phyloP scores from a whole-genome alignment of 805 yeast genomes.

The Saccharomycopsis fibuligera region DNA sequence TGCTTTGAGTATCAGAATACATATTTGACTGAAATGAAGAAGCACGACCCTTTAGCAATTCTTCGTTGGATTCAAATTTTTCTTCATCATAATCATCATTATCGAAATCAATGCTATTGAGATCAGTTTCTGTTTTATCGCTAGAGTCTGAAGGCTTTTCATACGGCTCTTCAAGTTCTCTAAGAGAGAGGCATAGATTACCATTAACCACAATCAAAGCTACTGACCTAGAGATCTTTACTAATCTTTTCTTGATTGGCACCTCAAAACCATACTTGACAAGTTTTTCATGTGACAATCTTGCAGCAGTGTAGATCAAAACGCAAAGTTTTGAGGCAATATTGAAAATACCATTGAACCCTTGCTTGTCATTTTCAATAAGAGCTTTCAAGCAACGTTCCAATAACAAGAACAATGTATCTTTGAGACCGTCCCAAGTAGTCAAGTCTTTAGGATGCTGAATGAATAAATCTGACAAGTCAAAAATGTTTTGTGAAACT shows the following conservation, averaged over 20 bases:
- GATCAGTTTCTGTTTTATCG: background rate
- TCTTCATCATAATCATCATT: constrained; percentile 5
- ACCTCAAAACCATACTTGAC: constrained; percentile 39
- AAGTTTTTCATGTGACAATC: constrained; percentile 49
- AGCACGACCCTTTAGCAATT: background rate
- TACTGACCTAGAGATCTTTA: constrained; percentile 45
- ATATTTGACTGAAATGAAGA: background rate
- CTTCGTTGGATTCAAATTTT: background rate
- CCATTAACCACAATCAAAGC: constrained; percentile 64
- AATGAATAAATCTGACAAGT: constrained; percentile 42
- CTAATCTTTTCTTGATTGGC: constrained; percentile 43
- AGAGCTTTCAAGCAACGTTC: constrained; percentile 46
- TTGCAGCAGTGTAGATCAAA: constrained; percentile 46
- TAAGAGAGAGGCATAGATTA: constrained; percentile 45
- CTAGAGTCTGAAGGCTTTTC: background rate
- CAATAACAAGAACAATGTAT: constrained; percentile 41
- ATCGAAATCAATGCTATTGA: background rate
- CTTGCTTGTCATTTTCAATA: constrained; percentile 41
- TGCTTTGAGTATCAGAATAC: background rate
- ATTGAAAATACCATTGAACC: constrained; percentile 49
- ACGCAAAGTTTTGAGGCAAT: constrained; percentile 47
- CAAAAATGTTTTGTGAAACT: constrained; percentile 13
- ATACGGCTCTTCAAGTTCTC: constrained; percentile 5
- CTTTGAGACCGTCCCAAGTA: constrained; percentile 52
- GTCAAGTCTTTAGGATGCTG: constrained; percentile 52